Conservation (phyloP, 768 basidiomycete species). For the Termitomyces sp. region DNA sequence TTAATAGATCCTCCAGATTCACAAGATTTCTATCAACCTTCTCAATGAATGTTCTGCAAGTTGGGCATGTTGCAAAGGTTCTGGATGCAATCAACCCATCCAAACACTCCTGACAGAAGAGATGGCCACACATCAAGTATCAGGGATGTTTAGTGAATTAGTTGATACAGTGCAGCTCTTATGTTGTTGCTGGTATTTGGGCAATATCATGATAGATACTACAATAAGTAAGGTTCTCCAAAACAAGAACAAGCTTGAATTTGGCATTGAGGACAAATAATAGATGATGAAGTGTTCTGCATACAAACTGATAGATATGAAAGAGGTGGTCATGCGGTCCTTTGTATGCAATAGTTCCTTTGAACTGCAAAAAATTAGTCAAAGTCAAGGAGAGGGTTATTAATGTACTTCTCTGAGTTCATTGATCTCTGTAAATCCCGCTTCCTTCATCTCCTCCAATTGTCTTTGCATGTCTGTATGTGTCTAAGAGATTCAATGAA, state of each 20-base stretch:
- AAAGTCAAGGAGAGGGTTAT: not conserved
- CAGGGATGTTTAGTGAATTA: no score
- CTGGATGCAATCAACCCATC: not conserved
- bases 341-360: not conserved
- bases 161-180: no score
- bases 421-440: not conserved
- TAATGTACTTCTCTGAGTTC: not conserved
- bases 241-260: not conserved
- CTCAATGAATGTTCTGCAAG: not conserved
- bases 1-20: not conserved
- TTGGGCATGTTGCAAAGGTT: not conserved
- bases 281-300: not conserved
- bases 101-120: not conserved
- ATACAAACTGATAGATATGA: not conserved
- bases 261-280: not conserved
- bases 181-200: not conserved
- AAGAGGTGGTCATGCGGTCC: not conserved
- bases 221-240: not conserved
- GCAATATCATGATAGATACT: not conserved
- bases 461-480: not conserved
- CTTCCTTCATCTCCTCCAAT: not conserved
- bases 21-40: not conserved
- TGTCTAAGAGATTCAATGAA: not conserved
- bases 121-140: not conserved
- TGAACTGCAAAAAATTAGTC: not conserved